Base-by-base conservation (phyloP, 177 flowering plant species). In the Vitis hybrid region DNA sequence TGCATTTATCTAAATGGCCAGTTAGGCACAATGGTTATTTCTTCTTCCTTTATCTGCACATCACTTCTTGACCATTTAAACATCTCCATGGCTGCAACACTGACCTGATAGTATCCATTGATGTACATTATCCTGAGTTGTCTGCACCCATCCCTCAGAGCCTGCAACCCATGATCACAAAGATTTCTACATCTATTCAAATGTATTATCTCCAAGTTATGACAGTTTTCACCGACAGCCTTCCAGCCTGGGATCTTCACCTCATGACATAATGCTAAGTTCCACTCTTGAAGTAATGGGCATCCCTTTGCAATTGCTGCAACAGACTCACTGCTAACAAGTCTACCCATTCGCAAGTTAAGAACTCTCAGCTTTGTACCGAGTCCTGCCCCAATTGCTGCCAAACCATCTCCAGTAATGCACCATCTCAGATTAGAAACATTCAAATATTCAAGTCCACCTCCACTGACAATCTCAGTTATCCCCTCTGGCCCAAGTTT, bases 261-360 rank as follows among this genome's bases (percentile, higher is more conserved):
- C 54, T 79, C 89, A 56, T 83, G 89, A 63, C 97, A 92, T 32
- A 82, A 24, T 2, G 88, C 84, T 63, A 90, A 71, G 80, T 82
- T 90, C 97, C 94, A 91, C 65, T 89, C 89, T 65, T 77, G 70
- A 58, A 90, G 84, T 58, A 74, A 60, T 2, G 97, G 93, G 69
- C 94, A 91, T 6, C 91, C 90, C 65, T 79, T 82, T 64, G 97
- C 84, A 66, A 91, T 88, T 17, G 82, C 84, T 13, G 32, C 46
- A 21, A 88, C 73, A 12, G 86, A 78, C 18, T 79, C 90, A 63
- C 85, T 84, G 49, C 79, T 82, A 35, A 88, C 71, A 50, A 67
- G 74, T 64, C 90, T 83, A 68, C 97, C 89, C 75, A 80, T 11
- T 49, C 91, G 79, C 18, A 87, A 75, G 74, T 90, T 79, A 8